Evolutionary conservation across 352 stramenopile species (phyloP).

Genomic region (Pythium apleroticum): DNA sequence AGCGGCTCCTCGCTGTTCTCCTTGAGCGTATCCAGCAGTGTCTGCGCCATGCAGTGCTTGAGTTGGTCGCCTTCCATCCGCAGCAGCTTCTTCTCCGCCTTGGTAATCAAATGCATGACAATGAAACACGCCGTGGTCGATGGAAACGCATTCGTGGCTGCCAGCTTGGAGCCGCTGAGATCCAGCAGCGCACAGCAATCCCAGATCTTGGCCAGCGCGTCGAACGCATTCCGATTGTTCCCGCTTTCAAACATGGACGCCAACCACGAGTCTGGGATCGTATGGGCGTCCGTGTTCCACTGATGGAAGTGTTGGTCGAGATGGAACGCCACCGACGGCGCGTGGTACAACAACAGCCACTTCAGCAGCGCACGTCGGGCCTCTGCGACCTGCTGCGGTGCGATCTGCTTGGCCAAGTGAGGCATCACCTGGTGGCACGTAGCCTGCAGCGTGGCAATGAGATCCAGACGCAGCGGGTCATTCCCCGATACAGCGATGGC

Average conservation of each 20-base stretch:
- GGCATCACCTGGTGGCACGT: slow-evolving; percentile 53
- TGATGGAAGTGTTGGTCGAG: slow-evolving; percentile 73
- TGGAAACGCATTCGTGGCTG: slow-evolving; percentile 24
- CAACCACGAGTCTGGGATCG: slow-evolving; percentile 72
- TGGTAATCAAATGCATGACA: slow-evolving; percentile 42
- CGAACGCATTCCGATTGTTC: slow-evolving; percentile 39
- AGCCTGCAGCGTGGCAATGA: slow-evolving; percentile 47
- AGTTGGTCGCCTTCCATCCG: slow-evolving; percentile 75
- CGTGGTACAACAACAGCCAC: slow-evolving; percentile 74
- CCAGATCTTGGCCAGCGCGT: slow-evolving; percentile 66
- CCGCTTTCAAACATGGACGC: slow-evolving; percentile 73
- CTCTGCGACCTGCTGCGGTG: slow-evolving; percentile 27
- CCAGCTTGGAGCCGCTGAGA: neutral
- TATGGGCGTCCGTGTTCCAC: slow-evolving; percentile 45
- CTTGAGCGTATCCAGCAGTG: slow-evolving; percentile 50
- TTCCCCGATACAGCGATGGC: slow-evolving; percentile 57
- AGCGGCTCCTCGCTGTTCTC: slow-evolving; percentile 36
- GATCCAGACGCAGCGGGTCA: slow-evolving; percentile 65
- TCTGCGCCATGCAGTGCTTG: slow-evolving; percentile 63
- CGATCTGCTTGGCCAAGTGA: slow-evolving; percentile 43
- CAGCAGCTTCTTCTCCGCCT: slow-evolving; percentile 59
- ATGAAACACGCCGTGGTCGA: slow-evolving; percentile 53
- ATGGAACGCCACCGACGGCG: slow-evolving; percentile 63
- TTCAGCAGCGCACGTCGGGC: slow-evolving; percentile 57
- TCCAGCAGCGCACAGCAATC: slow-evolving; percentile 65